Base-by-base conservation (phyloP, 345 rosid species). In the Eucalyptus virginea region DNA sequence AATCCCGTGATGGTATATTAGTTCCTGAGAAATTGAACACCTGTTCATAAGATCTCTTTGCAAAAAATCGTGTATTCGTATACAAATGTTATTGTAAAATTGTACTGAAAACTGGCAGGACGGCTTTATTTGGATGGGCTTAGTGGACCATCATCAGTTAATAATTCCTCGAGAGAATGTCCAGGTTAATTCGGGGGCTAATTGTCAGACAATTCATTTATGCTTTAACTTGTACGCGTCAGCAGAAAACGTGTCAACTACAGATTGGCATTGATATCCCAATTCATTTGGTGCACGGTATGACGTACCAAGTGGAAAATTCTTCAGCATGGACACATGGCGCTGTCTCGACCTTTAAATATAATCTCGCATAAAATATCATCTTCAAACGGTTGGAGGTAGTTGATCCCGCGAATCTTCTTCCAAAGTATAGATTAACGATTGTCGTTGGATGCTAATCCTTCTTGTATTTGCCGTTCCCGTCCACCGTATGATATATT, bases 161-260 rank as follows among this genome's bases (percentile, higher is more conserved):
- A 37, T 42, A 40, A 77, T 77, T 40, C 40, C 30, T 77, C 30
- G 7, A 21, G 85, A 21, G 30, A 40, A 77, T 21, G 47, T 40
- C 85, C 3, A 1, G 77, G 19, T 2, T n/a, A 15, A 7, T 7
- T 8, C 0, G 21, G 40, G 17, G 10, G 23, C 6, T n/a, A 65
- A 65, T 65, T 65, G 77, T n/a, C 77, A 65, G 77, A n/a, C 77
- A n/a, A n/a, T 65, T 65, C 77, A n/a, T 65, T n/a, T 65, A 65
- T 65, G 77, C 77, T 4, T 32, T n/a, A n/a, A 19, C 77, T 7
- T 65, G 40, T 15, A 16, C 37, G 21, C 77, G 77, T 65, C 21
- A 16, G 37, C 77, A 15, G 21, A 65, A n/a, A n/a, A n/a, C 77
- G n/a, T 65, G 21, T 16, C 40, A 65, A 13, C 77, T 65, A 3